Base-by-base conservation (phyloP, 345 rosid species). In the Hibiscus trionum region DNA sequence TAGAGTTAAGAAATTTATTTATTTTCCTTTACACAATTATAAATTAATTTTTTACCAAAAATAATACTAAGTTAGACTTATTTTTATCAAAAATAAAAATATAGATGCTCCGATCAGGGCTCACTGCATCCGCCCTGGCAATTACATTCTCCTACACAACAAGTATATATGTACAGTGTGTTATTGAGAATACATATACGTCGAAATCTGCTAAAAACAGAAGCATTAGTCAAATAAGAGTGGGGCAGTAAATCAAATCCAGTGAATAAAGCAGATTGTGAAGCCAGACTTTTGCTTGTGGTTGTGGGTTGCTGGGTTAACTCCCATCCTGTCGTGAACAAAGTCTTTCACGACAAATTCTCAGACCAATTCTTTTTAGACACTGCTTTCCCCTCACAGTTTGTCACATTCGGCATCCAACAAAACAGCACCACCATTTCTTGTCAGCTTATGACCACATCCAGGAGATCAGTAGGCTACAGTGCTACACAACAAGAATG, bases 331-430 rank as follows among this genome's bases (percentile, higher is more conserved):
- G 71, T 67, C 59, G 59, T 50, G 21, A 66, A 26, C 55, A 2
- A 46, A 66, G 55, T 49, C 70, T 66, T 66, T 66, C 37, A 66
- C 70, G 39, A 47, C 57, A 66, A 66, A 66, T 46, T 66, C 57
- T 17, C 24, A 26, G 70, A 66, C 58, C 35, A 27, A 1, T 66
- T 26, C 57, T 67, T 26, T 66, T 27, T 7, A 12, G 33, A 10
- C 24, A 67, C 71, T 67, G 71, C 71, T 67, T 67, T 67, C 44
- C 59, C 15, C 4, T 67, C 71, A 49, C 44, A 67, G 29, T n/a
- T 15, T 27, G 59, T 67, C 71, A 27, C 33, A 49, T 47, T 15
- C 24, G 52, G 53, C 53, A 49, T 49, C n/a, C 8, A 7, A 26
- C 29, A 49, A 14, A 49, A 67, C 49, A 49, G 15, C 11, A 55